Evolutionary conservation across 2,329 filamentous ascomycete species (phyloP), one percentile per base, ranked within the genome.

Genomic region (Penicillium hordei): DNA sequence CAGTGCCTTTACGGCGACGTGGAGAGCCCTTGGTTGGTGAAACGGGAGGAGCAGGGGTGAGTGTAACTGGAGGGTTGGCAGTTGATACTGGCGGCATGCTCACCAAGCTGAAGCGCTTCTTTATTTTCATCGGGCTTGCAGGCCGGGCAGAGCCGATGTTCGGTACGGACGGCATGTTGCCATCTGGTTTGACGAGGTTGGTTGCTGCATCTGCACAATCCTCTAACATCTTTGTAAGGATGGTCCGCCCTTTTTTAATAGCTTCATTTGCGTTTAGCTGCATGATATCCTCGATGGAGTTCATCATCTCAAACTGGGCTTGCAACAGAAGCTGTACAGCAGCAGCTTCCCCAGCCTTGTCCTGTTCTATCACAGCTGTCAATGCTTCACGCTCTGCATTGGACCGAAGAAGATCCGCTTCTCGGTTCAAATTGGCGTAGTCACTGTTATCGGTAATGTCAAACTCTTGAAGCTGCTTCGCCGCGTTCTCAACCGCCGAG

Each of bases 171-270:
- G 77, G 71, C 52, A 87, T 76, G 54, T 80, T 83, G 21, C 91
- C 91, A 67, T 97, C 93, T 2, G 93, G 92, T 72, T 95, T 96
- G 72, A 99, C 89, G 27, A 97, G 86, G 66, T 95, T 91, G 0
- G 90, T 87, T 7, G 88, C 86, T 0, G 90, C 87, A 27, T 86
- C 83, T 43, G 86, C 88, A 56, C 92, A 93, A 3, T 85, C 85
- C 58, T 91, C 86, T 17, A 97, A 81, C 57, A 99, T 83, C 58
- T 89, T 88, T 58, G 85, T 83, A 50, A 99, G 86, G 46, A 93
- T 87, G 23, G 81, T 82, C 71, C 89, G 91, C 27, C 93, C 94
- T 55, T 90, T 87, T 17, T 88, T 81, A 2, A 97, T 83, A 1
- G 93, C 94, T 60, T 95, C 89, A 34, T 89, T 86, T 71, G 96